phyloP scores from a whole-genome alignment of 2,329 filamentous ascomycete genomes.

The Rhynchosporium secalis region DNA sequence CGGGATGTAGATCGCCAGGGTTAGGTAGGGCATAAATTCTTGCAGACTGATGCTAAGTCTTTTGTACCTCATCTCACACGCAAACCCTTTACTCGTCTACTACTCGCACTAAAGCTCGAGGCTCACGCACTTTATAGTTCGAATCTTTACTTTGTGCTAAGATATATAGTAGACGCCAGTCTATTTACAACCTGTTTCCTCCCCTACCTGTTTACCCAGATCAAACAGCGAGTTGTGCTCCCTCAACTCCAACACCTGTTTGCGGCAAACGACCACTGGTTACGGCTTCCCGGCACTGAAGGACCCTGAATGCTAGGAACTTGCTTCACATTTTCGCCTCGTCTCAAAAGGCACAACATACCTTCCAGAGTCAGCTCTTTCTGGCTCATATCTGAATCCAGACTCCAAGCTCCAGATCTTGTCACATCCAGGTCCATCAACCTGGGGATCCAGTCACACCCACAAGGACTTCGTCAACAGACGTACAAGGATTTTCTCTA shows the following conservation, averaged over 20 bases:
- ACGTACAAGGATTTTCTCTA: background rate
- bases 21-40: background rate
- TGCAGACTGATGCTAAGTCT: background rate
- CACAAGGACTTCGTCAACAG: constrained; percentile 4
- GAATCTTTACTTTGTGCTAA: constrained; percentile 5
- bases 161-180: background rate
- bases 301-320: constrained; percentile 22
- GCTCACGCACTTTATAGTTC: background rate
- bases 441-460: constrained; percentile 19
- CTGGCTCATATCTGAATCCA: constrained; percentile 16
- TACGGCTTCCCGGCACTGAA: constrained; percentile 26
- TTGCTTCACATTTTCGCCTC: constrained; percentile 16
- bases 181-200: background rate
- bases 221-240: constrained; percentile 17
- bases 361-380: constrained; percentile 11
- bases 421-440: constrained; percentile 17
- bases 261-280: constrained; percentile 32
- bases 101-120: background rate
- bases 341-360: constrained; percentile 23
- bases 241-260: constrained; percentile 33
- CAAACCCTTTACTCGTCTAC: background rate
- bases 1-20: background rate
- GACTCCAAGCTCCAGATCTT: constrained; percentile 16
- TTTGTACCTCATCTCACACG: constrained; percentile 7
- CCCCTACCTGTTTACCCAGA: constrained; percentile 4